phyloP scores from a whole-genome alignment of 305 asterid species.

The Solanum hybrid region DNA sequence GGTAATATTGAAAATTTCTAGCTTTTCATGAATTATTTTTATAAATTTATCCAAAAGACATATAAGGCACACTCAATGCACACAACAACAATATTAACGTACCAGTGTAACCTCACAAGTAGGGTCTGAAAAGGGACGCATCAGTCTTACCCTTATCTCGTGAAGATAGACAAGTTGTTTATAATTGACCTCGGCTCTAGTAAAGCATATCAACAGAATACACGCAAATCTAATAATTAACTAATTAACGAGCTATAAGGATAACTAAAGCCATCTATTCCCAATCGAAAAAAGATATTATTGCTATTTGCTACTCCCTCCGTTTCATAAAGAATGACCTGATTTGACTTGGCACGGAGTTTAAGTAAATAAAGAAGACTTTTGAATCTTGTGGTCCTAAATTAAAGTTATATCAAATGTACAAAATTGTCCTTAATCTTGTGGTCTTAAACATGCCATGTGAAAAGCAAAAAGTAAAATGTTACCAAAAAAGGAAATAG shows the following conservation, averaged over 20 bases:
- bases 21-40: not conserved
- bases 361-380: too few species aligned
- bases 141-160: not conserved
- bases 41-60: not conserved
- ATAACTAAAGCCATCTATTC: not conserved
- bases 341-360: too few species aligned
- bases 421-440: too few species aligned
- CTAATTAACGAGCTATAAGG: not conserved
- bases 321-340: too few species aligned
- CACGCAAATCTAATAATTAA: not conserved
- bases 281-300: too few species aligned
- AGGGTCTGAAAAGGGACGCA: not conserved
- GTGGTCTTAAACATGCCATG: too few species aligned
- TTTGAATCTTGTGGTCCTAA: too few species aligned
- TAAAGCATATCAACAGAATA: not conserved
- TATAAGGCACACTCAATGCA: not conserved
- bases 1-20: slow-evolving; percentile 1
- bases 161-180: not conserved
- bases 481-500: too few species aligned
- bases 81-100: not conserved
- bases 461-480: too few species aligned
- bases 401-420: too few species aligned
- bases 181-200: not conserved
- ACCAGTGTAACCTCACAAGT: not conserved
- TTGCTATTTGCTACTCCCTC: too few species aligned